phyloP scores from a whole-genome alignment of 2,329 filamentous ascomycete species.

The Pseudogymnoascus sp. region DNA sequence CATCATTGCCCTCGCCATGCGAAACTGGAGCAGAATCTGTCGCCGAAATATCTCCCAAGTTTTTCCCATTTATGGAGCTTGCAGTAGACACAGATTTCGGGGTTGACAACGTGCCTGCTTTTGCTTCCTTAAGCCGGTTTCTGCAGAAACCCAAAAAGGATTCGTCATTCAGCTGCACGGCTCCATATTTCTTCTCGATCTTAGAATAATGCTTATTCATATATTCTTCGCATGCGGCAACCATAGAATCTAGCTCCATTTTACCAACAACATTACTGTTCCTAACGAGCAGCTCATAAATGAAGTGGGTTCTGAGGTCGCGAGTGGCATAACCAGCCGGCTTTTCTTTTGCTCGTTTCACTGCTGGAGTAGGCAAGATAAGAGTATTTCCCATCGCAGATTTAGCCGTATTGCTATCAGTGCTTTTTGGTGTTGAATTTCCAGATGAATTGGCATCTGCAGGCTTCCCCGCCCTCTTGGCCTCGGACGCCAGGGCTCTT shows the following conservation, averaged over 20 bases:
- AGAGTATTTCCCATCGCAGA: background rate
- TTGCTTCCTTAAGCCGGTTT: background rate
- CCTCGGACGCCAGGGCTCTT: background rate
- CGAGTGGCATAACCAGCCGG: background rate
- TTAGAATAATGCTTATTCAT: background rate
- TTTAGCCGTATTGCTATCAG: background rate
- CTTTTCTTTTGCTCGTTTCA: background rate
- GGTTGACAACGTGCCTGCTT: background rate
- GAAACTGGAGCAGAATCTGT: background rate
- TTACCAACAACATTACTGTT: background rate
- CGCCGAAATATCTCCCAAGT: background rate
- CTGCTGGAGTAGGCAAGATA: background rate
- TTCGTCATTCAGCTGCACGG: background rate
- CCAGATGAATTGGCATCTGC: background rate
- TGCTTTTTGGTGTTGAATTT: background rate
- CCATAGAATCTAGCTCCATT: background rate
- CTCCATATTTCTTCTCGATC: background rate
- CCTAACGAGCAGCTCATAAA: background rate
- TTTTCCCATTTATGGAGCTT: background rate
- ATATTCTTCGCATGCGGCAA: conserved; percentile 1
- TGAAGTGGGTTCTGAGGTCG: conserved; percentile 1
- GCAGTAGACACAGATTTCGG: background rate
- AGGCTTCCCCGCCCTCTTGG: background rate
- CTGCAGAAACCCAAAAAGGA: background rate
- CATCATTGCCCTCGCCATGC: background rate